A percentile compares a stretch with the other conserved stretches of the same genome.
Evolutionary conservation across 257 asterid species (phyloP).

Genomic region (Solanum chilense): DNA sequence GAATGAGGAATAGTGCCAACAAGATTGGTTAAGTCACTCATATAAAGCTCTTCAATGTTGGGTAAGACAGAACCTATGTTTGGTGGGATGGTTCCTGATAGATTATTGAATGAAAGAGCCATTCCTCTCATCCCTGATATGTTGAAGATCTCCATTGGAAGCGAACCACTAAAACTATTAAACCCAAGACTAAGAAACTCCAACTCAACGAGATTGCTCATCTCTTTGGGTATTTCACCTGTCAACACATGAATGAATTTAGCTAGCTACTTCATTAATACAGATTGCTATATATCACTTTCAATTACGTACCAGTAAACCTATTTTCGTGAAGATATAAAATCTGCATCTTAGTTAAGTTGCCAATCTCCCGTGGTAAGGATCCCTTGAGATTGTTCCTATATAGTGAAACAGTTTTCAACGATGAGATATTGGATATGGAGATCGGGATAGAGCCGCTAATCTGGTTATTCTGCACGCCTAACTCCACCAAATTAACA

Average conservation of each 20-base stretch:
- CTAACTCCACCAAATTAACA: too few species aligned
- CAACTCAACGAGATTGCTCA: too few species aligned
- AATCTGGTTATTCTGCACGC: fast-evolving
- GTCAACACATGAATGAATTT: too few species aligned
- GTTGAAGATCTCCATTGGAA: background rate
- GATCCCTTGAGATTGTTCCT: background rate
- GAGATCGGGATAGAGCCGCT: background rate
- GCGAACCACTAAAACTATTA: background rate
- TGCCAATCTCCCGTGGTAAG: too few species aligned
- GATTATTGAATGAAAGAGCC: background rate
- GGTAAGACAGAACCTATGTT: background rate
- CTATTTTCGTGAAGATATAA: too few species aligned
- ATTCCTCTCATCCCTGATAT: background rate
- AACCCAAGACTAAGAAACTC: fast-evolving
- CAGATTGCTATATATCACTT: too few species aligned
- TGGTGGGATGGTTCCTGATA: background rate
- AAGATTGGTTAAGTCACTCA: background rate
- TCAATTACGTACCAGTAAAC: too few species aligned
- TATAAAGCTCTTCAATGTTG: background rate
- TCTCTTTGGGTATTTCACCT: too few species aligned
- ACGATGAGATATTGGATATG: background rate
- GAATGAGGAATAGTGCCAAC: background rate
- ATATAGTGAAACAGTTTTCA: background rate
- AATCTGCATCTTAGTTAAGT: background rate
- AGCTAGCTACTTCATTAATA: too few species aligned